Evolutionary conservation across 2,329 filamentous ascomycete genomes (phyloP), one percentile per base, ranked within the genome.

Genomic region (Colletotrichum neosansevieriae): DNA sequence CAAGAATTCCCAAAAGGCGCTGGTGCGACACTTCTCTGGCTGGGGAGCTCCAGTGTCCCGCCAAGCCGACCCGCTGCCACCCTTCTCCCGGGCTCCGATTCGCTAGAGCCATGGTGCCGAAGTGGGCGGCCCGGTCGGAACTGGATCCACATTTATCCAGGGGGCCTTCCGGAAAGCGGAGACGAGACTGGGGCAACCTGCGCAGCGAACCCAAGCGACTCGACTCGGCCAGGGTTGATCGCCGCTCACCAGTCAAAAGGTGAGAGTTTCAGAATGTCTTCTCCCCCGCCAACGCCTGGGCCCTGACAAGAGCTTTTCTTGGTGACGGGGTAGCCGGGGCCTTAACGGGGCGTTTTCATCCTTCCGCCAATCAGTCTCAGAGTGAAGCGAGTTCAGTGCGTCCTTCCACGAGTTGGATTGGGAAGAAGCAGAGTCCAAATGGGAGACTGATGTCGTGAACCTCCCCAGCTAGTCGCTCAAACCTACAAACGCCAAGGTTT

Each of bases 21-120:
- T 68, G 49, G 65, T 68, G 65, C 54, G 65, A 68, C 65, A 45
- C 29, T 17, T 17, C 19, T n/a, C 47, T 62, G 34, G 54, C 44
- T 32, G 44, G 44, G 61, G 61, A 17, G 29, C 34, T 36, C 45
- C 62, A 12, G 36, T 24, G 3, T 13, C 24, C 63, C 58, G 40
- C 57, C 36, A 64, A 51, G 61, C 34, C 17, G 53, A 36, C 61
- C 61, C 53, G 50, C n/a, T 32, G 15, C 9, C 40, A 13, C 36
- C 61, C 44, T 32, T 32, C 12, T 50, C 17, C 19, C 21, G 44
- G 32, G 17, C 24, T 44, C 60, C 40, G 32, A 64, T 64, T 63
- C 45, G 61, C 45, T 44, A n/a, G 15, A 32, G 17, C 21, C 6
- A n/a, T 38, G 44, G 49, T 13, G 64, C 59, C 59, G 64, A 63